Evolutionary conservation across 1,284 basidiomycete genomes (phyloP), one percentile per base, ranked within the genome.

Genomic region (Kwoniella shivajii): DNA sequence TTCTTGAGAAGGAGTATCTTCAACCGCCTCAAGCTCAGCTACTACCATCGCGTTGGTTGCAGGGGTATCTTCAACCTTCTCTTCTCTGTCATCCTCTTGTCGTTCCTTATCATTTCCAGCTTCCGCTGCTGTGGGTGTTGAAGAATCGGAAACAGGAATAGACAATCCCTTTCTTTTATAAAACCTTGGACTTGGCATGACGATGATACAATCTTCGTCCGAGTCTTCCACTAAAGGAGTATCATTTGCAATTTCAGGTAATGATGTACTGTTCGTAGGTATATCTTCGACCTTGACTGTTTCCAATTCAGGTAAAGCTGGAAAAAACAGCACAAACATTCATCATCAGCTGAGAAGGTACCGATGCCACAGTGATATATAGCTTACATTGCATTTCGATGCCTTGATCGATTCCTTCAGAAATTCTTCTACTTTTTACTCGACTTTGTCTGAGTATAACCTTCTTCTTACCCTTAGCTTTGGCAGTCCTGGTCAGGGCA

Each of bases 271-370:
- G 24, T 31, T 37, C 3, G 47, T 24, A 16, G 51, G 36, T n/a
- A n/a, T n/a, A 37, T 6, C 18, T 22, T 46, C 34, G 20, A 38
- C 18, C 20, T 37, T 54, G 26, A 31, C 11, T 31, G 47, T 26
- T 45, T 54, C 59, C 16, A 26, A 5, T 26, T 51, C 59, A 16
- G 62, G 57, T 38, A 56, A 22, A 54, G 59, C 59, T 61, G 27
- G 20, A 18, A 27, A 18, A 1, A 26, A 52, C 24, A 47, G 33
- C 20, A 34, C 1, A 24, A 22, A 16, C 31, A 14, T 24, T 16
- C 20, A 22, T 9, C 4, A 7, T 4, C 5, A 42, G 6, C 24
- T n/a, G n/a, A 30, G 26, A 45, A 43, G 4, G 14, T 16, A 7
- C 20, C 13, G n/a, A n/a, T n/a, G n/a, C n/a, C n/a, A n/a, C n/a